phyloP scores from a whole-genome alignment of 441 rosid species.

The Populus trichocarpa region DNA sequence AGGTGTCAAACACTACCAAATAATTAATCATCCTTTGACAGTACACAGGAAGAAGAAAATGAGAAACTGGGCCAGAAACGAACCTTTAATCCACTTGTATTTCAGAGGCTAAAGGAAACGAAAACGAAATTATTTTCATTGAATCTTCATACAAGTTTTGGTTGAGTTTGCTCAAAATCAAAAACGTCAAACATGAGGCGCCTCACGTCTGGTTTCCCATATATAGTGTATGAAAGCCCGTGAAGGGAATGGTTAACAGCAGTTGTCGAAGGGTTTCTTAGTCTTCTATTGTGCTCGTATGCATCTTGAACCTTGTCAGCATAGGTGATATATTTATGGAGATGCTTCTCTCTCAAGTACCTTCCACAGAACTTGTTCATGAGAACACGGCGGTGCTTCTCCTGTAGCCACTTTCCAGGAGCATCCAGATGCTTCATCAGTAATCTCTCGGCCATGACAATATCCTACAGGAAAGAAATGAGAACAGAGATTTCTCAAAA shows the following conservation, averaged over 20 bases:
- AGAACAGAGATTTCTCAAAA: background rate
- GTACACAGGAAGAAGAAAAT: too few species aligned
- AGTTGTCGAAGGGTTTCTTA: slow-evolving; percentile 75
- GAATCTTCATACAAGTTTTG: slow-evolving; percentile 58
- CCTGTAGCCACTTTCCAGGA: slow-evolving; percentile 85
- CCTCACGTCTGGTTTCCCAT: slow-evolving; percentile 83
- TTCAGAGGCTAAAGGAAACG: background rate
- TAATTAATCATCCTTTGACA: background rate
- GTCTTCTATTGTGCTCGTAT: slow-evolving; percentile 73
- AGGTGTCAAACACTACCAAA: too few species aligned
- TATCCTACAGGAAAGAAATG: slow-evolving; percentile 43
- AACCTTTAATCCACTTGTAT: background rate
- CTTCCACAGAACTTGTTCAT: slow-evolving; percentile 94
- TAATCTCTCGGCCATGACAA: slow-evolving; percentile 87
- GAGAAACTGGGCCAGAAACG: too few species aligned
- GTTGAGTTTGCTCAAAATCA: slow-evolving; percentile 91
- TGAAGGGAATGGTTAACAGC: slow-evolving; percentile 90
- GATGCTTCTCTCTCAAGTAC: slow-evolving; percentile 72
- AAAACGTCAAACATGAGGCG: slow-evolving; percentile 93
- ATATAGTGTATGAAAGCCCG: slow-evolving; percentile 72
- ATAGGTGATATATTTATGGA: slow-evolving; percentile 56
- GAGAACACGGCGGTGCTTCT: slow-evolving; percentile 73
- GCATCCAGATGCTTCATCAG: slow-evolving; percentile 95
- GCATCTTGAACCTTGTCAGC: slow-evolving; percentile 77
- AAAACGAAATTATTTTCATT: background rate